Evolutionary conservation across 75 land plant species (phyloP).

Genomic region (Cryptomeria japonica): DNA sequence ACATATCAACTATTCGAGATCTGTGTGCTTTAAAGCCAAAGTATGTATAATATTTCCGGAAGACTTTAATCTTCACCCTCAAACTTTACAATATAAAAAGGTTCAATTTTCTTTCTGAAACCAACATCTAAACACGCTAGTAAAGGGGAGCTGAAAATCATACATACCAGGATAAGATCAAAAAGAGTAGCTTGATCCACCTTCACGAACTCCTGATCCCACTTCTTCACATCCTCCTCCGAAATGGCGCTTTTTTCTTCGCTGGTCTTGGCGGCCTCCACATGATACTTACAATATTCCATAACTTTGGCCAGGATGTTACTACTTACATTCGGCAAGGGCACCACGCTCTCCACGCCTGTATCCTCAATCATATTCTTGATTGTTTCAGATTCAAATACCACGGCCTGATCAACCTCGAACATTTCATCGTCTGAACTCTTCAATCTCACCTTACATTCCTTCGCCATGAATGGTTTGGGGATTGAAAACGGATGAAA

Average conservation of each 20-base stretch:
- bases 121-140: not conserved
- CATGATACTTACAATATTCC: constrained; percentile 38
- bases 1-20: no score
- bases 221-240: constrained; percentile 57
- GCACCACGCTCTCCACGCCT: no score
- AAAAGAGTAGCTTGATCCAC: constrained; percentile 73
- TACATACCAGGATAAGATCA: constrained; percentile 62
- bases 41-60: no score
- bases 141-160: not conserved
- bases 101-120: no score
- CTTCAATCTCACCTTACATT: constrained; percentile 23
- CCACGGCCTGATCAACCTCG: constrained; percentile 39
- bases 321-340: no score
- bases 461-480: not conserved
- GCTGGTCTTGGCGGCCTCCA: constrained; percentile 20
- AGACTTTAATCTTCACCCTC: no score
- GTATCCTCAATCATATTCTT: no score
- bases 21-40: no score
- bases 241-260: constrained; percentile 21
- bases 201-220: constrained; percentile 60
- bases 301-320: no score
- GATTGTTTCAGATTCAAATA: no score
- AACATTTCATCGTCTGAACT: constrained; percentile 38
- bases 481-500: not conserved
- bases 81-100: no score